Conservation (phyloP, 306 rosid species). For the Citrullus mucosospermus region DNA sequence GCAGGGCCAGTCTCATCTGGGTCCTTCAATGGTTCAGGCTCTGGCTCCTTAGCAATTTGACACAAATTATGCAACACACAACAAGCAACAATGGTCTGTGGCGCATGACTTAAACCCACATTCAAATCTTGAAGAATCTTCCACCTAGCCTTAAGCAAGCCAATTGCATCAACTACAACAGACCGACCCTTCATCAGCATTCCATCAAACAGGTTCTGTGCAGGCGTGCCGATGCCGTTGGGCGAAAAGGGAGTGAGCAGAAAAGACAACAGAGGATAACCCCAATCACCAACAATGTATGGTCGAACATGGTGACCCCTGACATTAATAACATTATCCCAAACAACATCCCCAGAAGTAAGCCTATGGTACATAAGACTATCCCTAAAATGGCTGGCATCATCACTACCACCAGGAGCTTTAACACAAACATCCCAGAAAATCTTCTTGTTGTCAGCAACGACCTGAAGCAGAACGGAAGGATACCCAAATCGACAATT, state of each 20-base stretch:
- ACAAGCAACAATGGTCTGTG: slow-evolving; percentile 84
- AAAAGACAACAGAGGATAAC: slow-evolving; percentile 63
- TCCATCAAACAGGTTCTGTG: slow-evolving; percentile 78
- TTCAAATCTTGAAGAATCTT: slow-evolving; percentile 73
- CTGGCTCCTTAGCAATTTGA: slow-evolving; percentile 89
- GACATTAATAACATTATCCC: slow-evolving; percentile 61
- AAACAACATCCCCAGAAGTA: slow-evolving; percentile 54
- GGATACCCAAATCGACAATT: slow-evolving; percentile 49
- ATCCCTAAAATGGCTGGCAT: slow-evolving; percentile 67
- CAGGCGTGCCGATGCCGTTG: slow-evolving; percentile 57
- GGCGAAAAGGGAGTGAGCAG: slow-evolving; percentile 63
- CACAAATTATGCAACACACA: slow-evolving; percentile 89
- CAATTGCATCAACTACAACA: slow-evolving; percentile 73
- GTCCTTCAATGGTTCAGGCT: slow-evolving; percentile 77
- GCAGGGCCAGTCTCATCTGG: slow-evolving; percentile 67
- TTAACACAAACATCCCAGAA: slow-evolving; percentile 96
- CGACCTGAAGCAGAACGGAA: slow-evolving; percentile 72
- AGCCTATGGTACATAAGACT: slow-evolving; percentile 52
- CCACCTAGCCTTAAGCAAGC: slow-evolving; percentile 89
- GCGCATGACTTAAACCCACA: slow-evolving; percentile 70
- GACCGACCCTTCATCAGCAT: slow-evolving; percentile 95
- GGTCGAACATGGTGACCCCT: slow-evolving; percentile 65
- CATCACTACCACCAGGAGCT: slow-evolving; percentile 68
- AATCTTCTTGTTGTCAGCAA: slow-evolving; percentile 73
- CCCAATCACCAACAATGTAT: slow-evolving; percentile 85